Conservation (phyloP, 352 stramenopile genomes). For the Phytophthora constricta region DNA sequence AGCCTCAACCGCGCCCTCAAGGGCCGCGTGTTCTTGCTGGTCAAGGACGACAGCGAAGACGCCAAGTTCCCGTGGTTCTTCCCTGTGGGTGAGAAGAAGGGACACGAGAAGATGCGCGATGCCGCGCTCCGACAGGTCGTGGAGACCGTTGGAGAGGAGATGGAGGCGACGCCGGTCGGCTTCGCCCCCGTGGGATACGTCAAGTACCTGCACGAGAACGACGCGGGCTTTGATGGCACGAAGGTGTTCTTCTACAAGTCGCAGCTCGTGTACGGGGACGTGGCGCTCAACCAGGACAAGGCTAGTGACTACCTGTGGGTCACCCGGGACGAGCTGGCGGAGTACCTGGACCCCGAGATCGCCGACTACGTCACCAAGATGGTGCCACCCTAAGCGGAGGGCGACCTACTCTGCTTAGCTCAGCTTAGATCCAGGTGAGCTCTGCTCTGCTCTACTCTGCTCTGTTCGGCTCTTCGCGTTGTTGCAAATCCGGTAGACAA, state of each 20-base stretch:
- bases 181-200: slow-evolving; percentile 84
- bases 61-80: slow-evolving; percentile 85
- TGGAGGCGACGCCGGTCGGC: slow-evolving; percentile 64
- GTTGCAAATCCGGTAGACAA: slow-evolving; percentile 31
- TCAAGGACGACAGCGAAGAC: slow-evolving; percentile 56
- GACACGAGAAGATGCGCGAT: slow-evolving; percentile 82
- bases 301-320: slow-evolving; percentile 84
- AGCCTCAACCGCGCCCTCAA: slow-evolving; percentile 86
- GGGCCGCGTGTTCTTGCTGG: slow-evolving; percentile 78
- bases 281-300: slow-evolving; percentile 64
- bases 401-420: slow-evolving; percentile 8
- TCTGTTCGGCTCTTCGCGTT: slow-evolving; percentile 25
- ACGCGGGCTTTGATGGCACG: slow-evolving; percentile 68
- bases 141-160: slow-evolving; percentile 49
- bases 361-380: slow-evolving; percentile 83
- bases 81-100: slow-evolving; percentile 64
- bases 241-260: slow-evolving; percentile 92
- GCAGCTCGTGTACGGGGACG: slow-evolving; percentile 65
- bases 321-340: slow-evolving; percentile 71
- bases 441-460: slow-evolving; percentile 32
- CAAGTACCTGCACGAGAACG: slow-evolving; percentile 66
- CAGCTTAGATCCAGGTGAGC: slow-evolving; percentile 10
- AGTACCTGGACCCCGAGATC: slow-evolving; percentile 78
- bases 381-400: slow-evolving; percentile 53
- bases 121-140: slow-evolving; percentile 68